Evolutionary conservation across 2,329 filamentous ascomycete genomes (phyloP).

Genomic region (Penicillium sp.): DNA sequence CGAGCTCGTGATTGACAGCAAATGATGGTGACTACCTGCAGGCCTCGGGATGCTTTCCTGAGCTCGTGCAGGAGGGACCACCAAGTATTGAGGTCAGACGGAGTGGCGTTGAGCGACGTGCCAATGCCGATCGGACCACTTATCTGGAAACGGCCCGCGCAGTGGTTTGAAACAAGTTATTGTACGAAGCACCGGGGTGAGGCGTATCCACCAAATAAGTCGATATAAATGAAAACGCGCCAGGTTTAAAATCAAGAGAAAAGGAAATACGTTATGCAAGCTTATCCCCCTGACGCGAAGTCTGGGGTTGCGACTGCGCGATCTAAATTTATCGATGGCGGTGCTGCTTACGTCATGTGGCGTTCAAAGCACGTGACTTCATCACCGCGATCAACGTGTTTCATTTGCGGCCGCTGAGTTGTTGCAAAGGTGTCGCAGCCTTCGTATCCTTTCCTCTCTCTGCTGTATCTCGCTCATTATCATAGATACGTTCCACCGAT

Average conservation of each 20-base stretch:
- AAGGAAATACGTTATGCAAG: background rate
- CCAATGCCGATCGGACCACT: constrained; percentile 19
- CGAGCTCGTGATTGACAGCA: background rate
- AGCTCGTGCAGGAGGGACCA: background rate
- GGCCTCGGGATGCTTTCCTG: background rate
- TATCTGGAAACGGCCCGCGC: constrained; percentile 6
- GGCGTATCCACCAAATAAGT: constrained; percentile 9
- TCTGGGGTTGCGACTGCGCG: background rate
- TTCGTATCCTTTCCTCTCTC: background rate
- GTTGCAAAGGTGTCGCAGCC: background rate
- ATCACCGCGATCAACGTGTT: constrained; percentile 13
- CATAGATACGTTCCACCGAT: background rate
- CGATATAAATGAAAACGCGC: background rate
- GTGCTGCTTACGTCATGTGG: constrained; percentile 15
- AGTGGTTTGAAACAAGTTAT: constrained; percentile 14
- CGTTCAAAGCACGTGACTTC: constrained; percentile 18
- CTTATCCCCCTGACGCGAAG: constrained; percentile 1
- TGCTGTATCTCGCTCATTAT: background rate
- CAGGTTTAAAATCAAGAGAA: background rate
- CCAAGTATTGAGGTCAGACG: constrained; percentile 8
- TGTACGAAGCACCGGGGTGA: constrained; percentile 14
- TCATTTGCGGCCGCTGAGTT: constrained; percentile 7
- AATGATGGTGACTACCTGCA: background rate
- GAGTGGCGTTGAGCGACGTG: constrained; percentile 19
- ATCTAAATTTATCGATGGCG: constrained; percentile 11